Conservation (phyloP, 2,329 filamentous ascomycete species). For the Monilinia fructigena region DNA sequence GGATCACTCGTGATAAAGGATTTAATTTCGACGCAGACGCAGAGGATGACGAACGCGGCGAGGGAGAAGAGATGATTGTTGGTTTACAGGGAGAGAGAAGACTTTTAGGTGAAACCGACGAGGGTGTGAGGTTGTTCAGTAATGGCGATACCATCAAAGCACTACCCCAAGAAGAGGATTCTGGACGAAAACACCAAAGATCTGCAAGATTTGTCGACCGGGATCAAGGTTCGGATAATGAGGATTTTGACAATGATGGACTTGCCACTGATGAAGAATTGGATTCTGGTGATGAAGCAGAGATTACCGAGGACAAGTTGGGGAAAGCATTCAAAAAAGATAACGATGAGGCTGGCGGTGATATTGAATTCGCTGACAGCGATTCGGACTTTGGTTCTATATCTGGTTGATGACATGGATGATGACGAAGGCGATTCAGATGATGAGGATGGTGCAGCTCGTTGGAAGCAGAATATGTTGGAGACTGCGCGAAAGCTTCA, state of each 20-base stretch:
- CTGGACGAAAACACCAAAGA: slow-evolving; percentile 59
- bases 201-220: slow-evolving; percentile 57
- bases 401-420: slow-evolving; percentile 54
- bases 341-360: slow-evolving; percentile 59
- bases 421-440: slow-evolving; percentile 49
- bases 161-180: slow-evolving; percentile 58
- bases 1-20: slow-evolving; percentile 70
- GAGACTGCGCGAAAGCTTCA: slow-evolving; percentile 73
- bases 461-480: slow-evolving; percentile 87
- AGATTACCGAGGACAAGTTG: slow-evolving; percentile 59
- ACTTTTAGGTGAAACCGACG: slow-evolving; percentile 77
- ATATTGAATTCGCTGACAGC: slow-evolving; percentile 89
- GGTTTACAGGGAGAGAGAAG: slow-evolving; percentile 79
- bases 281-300: slow-evolving; percentile 53
- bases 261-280: slow-evolving; percentile 36
- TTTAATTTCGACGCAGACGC: slow-evolving; percentile 73
- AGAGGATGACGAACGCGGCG: slow-evolving; percentile 69
- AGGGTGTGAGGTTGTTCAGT: slow-evolving; percentile 82
- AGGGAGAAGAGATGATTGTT: slow-evolving; percentile 93
- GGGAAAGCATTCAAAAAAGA: slow-evolving; percentile 60
- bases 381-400: slow-evolving; percentile 94
- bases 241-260: slow-evolving; percentile 54
- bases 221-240: slow-evolving; percentile 58
- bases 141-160: slow-evolving; percentile 68
- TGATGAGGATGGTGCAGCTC: slow-evolving; percentile 56